Evolutionary conservation across 805 yeast genomes (phyloP).

Genomic region (Nakazawaea wickerhamii): DNA sequence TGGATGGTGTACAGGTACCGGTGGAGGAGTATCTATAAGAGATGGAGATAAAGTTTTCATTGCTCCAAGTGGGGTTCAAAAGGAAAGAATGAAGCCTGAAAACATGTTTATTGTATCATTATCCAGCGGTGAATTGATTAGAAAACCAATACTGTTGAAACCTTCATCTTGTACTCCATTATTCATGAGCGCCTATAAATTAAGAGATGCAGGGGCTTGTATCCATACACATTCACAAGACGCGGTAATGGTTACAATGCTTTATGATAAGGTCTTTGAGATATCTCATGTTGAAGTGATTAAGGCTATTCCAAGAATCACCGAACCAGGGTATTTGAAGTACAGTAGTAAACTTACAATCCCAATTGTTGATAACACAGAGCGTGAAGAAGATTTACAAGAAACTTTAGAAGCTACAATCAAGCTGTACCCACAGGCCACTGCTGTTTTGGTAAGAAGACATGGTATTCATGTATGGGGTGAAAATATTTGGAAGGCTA

Average conservation of each 20-base stretch:
- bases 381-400: slow-evolving; percentile 80
- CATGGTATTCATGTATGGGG: slow-evolving; percentile 99
- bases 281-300: slow-evolving; percentile 86
- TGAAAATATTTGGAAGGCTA: slow-evolving; percentile 85
- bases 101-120: slow-evolving; percentile 75
- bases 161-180: slow-evolving; percentile 95
- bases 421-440: slow-evolving; percentile 63
- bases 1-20: slow-evolving; percentile 94
- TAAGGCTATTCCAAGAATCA: slow-evolving; percentile 77
- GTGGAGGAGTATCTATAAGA: slow-evolving; percentile 86
- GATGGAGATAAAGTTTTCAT: slow-evolving; percentile 56
- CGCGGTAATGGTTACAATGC: slow-evolving; percentile 75
- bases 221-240: slow-evolving; percentile 91
- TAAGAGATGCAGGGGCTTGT: slow-evolving; percentile 82
- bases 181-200: slow-evolving; percentile 64
- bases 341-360: slow-evolving; percentile 71
- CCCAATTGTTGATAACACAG: slow-evolving; percentile 89
- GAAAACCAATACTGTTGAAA: slow-evolving; percentile 62
- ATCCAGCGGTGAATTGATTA: slow-evolving; percentile 44
- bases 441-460: slow-evolving; percentile 85
- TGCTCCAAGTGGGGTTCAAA: slow-evolving; percentile 96
- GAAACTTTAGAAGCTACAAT: slow-evolving; percentile 62
- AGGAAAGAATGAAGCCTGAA: slow-evolving; percentile 76
- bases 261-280: slow-evolving; percentile 65
- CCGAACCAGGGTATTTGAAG: slow-evolving; percentile 62